Base-by-base conservation (phyloP, 2,329 filamentous ascomycete species). In the Clonostachys chloroleuca region DNA sequence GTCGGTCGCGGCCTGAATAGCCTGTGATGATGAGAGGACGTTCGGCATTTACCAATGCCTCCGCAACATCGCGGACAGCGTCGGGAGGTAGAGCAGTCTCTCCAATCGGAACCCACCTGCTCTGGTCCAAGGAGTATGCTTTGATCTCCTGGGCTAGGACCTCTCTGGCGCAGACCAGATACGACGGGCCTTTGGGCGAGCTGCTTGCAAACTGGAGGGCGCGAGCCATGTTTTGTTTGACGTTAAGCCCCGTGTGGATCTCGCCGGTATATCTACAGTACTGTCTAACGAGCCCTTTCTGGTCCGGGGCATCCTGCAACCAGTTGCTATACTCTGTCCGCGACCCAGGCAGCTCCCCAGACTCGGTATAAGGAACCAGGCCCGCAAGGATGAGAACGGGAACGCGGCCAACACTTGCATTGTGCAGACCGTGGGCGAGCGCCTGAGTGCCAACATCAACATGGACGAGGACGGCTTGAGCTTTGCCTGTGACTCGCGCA, bases 141-240 rank as follows among this genome's bases (percentile, higher is more conserved):
- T 82, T 73, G 40, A 95, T 84, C 40, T 95, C 90, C 58, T 92
- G 84, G 61, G 94, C 88, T 82, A 95, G 89, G 1, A 90, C 81
- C 64, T 95, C 90, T 52, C 90, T 75, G 2, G 88, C 86, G 2
- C 86, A 89, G 47, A 78, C 81, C 5, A 95, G 70, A 56, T 95
- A 95, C 1, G 91, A 88, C 0, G 90, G 90, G 0, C 90, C 90
- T 52, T 84, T 78, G 0, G 90, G 90, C 46, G 86, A 85, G 30
- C 83, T 89, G 43, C 72, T 86, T 0, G 90, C 89, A 59, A 94
- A 95, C 55, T 89, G 88, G 47, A 95, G 65, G 0, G 90, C 90
- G 2, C 90, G 84, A 60, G 90, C 90, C 50, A 95, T 87, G 68
- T 95, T 84, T 69, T 95, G 89, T 73, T 95, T 95, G 50, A 95